phyloP scores from a whole-genome alignment of 2,329 filamentous ascomycete genomes.

The Aspergillus aculeatinus region DNA sequence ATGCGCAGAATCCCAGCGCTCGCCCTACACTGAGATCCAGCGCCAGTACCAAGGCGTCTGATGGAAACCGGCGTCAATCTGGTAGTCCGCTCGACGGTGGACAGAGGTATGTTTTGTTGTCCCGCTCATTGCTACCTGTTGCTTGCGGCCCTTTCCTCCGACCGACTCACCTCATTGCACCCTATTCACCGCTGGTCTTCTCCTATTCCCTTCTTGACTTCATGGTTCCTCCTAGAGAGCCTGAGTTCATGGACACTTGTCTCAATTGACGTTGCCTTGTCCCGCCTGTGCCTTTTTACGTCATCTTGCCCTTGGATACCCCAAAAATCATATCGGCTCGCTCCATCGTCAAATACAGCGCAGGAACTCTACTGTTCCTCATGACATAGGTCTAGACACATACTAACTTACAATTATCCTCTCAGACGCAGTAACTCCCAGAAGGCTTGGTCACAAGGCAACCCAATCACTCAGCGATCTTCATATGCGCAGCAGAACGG shows the following conservation, averaged over 20 bases:
- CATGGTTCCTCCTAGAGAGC: neutral
- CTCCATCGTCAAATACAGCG: neutral
- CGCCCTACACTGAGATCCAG: constrained; percentile 52
- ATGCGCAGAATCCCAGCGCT: constrained; percentile 38
- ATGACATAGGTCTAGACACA: neutral
- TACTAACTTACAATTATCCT: constrained; percentile 24
- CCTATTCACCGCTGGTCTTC: constrained; percentile 14
- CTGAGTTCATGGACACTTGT: neutral
- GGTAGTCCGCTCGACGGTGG: constrained; percentile 55
- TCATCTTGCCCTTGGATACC: neutral
- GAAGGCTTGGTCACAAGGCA: constrained; percentile 62
- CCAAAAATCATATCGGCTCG: neutral
- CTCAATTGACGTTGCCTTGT: neutral
- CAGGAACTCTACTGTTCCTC: neutral
- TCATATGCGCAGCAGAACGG: constrained; percentile 56
- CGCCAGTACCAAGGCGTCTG: constrained; percentile 51
- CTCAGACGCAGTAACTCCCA: constrained; percentile 54
- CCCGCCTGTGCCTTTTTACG: neutral
- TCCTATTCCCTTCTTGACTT: constrained; percentile 1
- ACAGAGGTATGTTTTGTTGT: constrained; percentile 51
- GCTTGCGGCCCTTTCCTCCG: constrained; percentile 2
- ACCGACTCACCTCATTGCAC: constrained; percentile 8
- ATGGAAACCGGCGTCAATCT: constrained; percentile 56
- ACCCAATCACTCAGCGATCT: constrained; percentile 60
- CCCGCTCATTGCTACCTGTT: constrained; percentile 11